A percentile compares a stretch with the other conserved stretches of the same genome.
phyloP scores from a whole-genome alignment of 345 rosid species.

The Hypericum androsaemum region DNA sequence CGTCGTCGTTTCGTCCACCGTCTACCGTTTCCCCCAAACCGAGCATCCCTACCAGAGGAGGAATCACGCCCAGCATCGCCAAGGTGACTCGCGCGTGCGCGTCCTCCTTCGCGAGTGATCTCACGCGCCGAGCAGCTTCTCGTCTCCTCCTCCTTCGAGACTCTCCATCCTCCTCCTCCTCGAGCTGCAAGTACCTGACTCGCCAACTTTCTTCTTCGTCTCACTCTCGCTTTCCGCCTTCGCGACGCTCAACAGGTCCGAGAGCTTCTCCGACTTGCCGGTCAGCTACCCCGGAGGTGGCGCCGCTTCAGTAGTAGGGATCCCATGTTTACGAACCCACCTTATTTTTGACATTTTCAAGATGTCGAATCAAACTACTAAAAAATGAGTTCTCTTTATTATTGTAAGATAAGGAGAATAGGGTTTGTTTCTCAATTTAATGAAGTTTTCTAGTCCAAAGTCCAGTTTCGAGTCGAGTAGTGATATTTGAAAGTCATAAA shows the following conservation, averaged over 20 bases:
- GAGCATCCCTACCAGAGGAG: constrained; percentile 83
- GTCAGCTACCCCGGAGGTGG: background rate
- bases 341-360: too few species aligned
- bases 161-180: constrained; percentile 12
- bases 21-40: constrained; percentile 27
- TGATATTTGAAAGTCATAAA: too few species aligned
- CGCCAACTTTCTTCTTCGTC: constrained; percentile 58
- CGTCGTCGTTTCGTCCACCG: background rate
- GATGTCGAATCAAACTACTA: too few species aligned
- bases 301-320: too few species aligned
- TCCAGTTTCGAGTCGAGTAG: too few species aligned
- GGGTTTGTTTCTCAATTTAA: too few species aligned
- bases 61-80: constrained; percentile 89
- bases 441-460: too few species aligned
- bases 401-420: too few species aligned
- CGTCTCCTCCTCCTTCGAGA: constrained; percentile 13
- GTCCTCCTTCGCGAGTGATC: constrained; percentile 72
- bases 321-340: too few species aligned
- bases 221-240: constrained; percentile 60
- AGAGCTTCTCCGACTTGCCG: constrained; percentile 67
- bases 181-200: constrained; percentile 50
- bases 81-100: constrained; percentile 56
- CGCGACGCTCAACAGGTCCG: constrained; percentile 66
- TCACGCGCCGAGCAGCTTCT: constrained; percentile 52
- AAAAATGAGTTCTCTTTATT: too few species aligned